Base-by-base conservation (phyloP, 805 yeast species). In the Myxozyma sirexii region DNA sequence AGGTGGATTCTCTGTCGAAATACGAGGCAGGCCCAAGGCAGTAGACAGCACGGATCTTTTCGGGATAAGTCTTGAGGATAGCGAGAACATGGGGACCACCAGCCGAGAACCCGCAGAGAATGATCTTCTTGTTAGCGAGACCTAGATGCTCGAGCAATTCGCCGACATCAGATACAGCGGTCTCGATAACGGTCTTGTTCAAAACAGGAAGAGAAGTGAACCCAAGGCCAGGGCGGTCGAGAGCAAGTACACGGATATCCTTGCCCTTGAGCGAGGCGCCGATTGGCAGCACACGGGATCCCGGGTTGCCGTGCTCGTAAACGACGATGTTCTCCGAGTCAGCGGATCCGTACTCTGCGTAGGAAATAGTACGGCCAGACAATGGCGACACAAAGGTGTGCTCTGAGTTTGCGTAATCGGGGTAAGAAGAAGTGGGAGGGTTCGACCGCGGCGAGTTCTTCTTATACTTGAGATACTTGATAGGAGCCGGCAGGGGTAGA, bases 81-180 rank as follows among this genome's bases (percentile, higher is more conserved):
- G 54, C 64, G 27, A 62, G 56, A 10, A 62, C 66, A 48, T 62
- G 66, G 7, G 66, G 65, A 10, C 66, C 66, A 5, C 66, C 66
- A 27, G 66, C 66, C 12, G 66, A 62, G 56, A 62, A 62, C 13
- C 66, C 66, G 59, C 57, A 52, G 46, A 62, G 59, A n/a, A 44
- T 50, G 47, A 62, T 54, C 24, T 48, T 48, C 53, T 51, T 46
- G 42, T 51, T 48, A 41, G 46, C 17, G 47, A 62, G 51, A 27
- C 45, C 56, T 33, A 62, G 66, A 43, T 62, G 42, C 27, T 62
- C 66, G 45, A 62, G 56, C 42, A 62, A 55, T 50, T 62, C 66
- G 48, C 47, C 59, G 12, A 60, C 66, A 33, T 62, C 66, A 23
- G 49, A 38, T 35, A 62, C 48, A 17, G 66, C 66, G 26, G 65